phyloP scores from a whole-genome alignment of 306 rosid species.

The Glycine tomentella region DNA sequence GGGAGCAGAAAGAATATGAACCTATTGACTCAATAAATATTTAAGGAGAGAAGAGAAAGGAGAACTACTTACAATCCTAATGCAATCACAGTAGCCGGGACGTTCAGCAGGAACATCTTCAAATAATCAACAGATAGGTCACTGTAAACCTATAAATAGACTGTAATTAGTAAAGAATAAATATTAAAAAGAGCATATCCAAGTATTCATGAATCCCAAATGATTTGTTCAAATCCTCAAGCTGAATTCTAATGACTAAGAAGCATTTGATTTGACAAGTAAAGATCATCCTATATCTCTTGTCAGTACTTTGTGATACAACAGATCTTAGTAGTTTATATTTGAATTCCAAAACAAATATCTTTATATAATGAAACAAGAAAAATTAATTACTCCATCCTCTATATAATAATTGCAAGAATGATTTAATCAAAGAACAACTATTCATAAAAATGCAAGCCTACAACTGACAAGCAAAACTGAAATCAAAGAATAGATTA shows the following conservation, averaged over 20 bases:
- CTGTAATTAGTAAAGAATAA: constrained; percentile 34
- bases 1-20: constrained; percentile 25
- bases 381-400: background rate
- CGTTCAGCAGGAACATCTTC: constrained; percentile 86
- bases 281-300: constrained; percentile 14
- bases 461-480: constrained; percentile 23
- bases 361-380: constrained; percentile 19
- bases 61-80: constrained; percentile 78
- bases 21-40: background rate
- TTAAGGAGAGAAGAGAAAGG: background rate
- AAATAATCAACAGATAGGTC: constrained; percentile 87
- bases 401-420: background rate
- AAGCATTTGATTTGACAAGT: constrained; percentile 24
- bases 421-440: constrained; percentile 9
- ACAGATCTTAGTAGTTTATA: background rate
- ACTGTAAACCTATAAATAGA: constrained; percentile 80
- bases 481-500: constrained; percentile 25
- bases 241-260: background rate
- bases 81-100: constrained; percentile 88
- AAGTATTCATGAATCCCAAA: constrained; percentile 32
- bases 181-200: constrained; percentile 6
- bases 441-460: background rate
- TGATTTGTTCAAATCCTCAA: constrained; percentile 13
- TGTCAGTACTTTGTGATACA: constrained; percentile 4
- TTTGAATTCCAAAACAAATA: constrained; percentile 9